Conservation (phyloP, 106 monocot genomes). For the Dendrobium officinale region DNA sequence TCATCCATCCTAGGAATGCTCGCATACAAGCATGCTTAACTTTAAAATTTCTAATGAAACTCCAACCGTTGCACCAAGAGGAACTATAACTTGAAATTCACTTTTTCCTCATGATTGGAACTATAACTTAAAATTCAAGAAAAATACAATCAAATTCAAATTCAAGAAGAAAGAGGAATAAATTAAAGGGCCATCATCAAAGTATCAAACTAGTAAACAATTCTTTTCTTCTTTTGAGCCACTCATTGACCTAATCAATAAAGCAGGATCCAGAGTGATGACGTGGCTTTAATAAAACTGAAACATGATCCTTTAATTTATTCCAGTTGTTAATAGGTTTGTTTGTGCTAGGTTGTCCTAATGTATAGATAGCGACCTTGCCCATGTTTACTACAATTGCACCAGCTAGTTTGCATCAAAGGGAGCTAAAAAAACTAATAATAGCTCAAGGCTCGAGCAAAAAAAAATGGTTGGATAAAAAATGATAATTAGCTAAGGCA, state of each 20-base stretch:
- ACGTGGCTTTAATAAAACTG: not conserved
- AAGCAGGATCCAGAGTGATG: not conserved
- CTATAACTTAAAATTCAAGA: not conserved
- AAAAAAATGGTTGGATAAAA: too few relatives aligned
- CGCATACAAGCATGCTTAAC: too few relatives aligned
- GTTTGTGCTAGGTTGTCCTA: not conserved
- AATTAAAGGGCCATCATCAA: not conserved
- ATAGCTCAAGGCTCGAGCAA: not conserved
- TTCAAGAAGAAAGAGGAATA: not conserved
- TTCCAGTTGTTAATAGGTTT: not conserved
- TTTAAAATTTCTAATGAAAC: too few relatives aligned
- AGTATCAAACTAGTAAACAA: not conserved
- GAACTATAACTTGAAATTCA: not conserved
- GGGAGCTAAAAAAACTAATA: not conserved
- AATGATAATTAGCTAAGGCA: too few relatives aligned
- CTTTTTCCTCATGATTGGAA: not conserved
- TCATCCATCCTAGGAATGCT: too few relatives aligned
- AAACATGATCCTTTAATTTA: not conserved
- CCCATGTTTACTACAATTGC: not conserved
- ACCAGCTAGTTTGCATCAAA: not conserved
- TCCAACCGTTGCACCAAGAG: too few relatives aligned
- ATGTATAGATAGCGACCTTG: not conserved
- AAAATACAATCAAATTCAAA: not conserved
- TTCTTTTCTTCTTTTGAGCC: not conserved
- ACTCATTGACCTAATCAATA: not conserved